Base-by-base conservation (phyloP, 2,329 filamentous ascomycete genomes). In the Cylindrodendrum hubeiense region DNA sequence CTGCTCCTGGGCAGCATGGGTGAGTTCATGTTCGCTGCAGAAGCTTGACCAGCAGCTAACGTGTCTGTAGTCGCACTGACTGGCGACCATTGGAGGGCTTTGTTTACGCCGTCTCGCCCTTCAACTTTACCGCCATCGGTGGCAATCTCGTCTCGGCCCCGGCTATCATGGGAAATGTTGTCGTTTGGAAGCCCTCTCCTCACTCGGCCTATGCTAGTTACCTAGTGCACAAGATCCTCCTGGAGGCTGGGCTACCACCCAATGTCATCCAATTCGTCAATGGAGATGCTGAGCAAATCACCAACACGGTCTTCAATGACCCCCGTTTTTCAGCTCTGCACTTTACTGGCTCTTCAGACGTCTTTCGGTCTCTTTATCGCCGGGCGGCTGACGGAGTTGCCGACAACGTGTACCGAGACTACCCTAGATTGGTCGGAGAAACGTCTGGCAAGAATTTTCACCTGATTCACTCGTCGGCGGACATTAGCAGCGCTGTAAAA, bases 381-480 rank as follows among this genome's bases (percentile, higher is more conserved):
- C 15, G 17, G 37, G 37, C 37, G 5, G 37, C 37, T 7, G 37
- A 39, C 93, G 93, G 19, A 79, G 97, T 97, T 73, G 93, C 93
- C 15, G 84, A 86, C 66, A 93, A 92, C 67, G 91, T 89, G 62
- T 98, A 97, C 82, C 85, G 85, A 67, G 89, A 91, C 74, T 98
- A 97, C 80, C 94, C 93, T 44, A 90, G 93, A 71, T 92, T 97
- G 68, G 93, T 97, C 2, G 93, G 93, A 66, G 93, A 97, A 85
- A 97, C 93, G 15, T 93, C 93, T 66, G 93, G 93, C 77, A 97
- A 97, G 88, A 97, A 97, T 85, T 97, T 94, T 85, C 93, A 96
- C 79, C 82, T 97, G 41, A 80, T 97, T 30, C 93, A 97, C 82
- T 82, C 17, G 37, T 39, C 37, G 8, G 34, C 34, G 17, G 34